Evolutionary conservation across 129 eudicot species (phyloP), one percentile per base, ranked within the genome.

Genomic region (Tagetes erecta): DNA sequence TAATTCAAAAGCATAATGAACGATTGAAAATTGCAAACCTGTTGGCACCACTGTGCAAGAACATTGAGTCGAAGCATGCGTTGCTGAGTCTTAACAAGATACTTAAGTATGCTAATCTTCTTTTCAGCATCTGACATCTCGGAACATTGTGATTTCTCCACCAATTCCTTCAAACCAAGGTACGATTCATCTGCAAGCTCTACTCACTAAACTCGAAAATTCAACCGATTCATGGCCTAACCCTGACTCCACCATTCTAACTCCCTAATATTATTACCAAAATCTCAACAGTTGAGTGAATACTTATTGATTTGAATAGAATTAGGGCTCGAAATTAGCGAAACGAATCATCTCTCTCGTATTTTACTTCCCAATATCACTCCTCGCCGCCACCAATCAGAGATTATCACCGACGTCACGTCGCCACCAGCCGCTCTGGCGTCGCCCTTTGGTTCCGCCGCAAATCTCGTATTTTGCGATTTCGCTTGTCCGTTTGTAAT

Each of bases 11-110:
- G 27, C 27, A 20, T 20, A 20, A 20, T 20, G 27, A 20, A 20
- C 27, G 27, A 20, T 20, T 20, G 27, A 20, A 20, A 20, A 20
- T 20, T 20, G 60, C 10, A 11, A 39, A 94, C 99, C 99, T 94
- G 99, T 59, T 94, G 97, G 72, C 97, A 86, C 99, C 99, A 94
- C 72, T 94, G 92, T 8, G 99, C 85, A 52, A 94, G 96, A 67
- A 91, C 99, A 79, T 91, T 87, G 71, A 94, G 96, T 2, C 99
- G 86, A n/a, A 94, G 93, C 97, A 94, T 91, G 9, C 99, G 91
- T 81, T 94, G 99, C 77, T 91, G 99, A 60, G 94, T 94, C 83
- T 88, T 94, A 60, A 88, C 91, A 40, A 94, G 76, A 76, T 86
- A 94, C 79, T 90, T 94, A 7, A 94, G 84, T 51, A 94, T 84